These are phyloP conservation scores for Talaromyces sp. DNA, from an alignment of 2,329 filamentous ascomycete genomes.

Conservation along the genomic window DNA sequence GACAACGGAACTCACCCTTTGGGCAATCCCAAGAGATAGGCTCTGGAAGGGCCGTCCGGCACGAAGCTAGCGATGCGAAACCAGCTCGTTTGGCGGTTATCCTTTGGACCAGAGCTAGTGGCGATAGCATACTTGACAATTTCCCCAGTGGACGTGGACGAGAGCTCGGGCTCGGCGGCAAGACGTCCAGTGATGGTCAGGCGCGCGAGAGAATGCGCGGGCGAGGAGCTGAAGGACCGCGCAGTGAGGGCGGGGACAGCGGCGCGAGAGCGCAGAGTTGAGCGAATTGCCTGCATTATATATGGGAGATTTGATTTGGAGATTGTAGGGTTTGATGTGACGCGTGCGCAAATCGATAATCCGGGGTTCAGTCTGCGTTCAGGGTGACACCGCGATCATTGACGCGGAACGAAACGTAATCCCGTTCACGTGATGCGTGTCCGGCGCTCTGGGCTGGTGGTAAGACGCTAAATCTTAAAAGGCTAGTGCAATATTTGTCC, in stretches of 20 bases:
- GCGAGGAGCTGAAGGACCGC: conserved; percentile 71
- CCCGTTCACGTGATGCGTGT: not conserved
- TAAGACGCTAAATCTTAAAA: not conserved
- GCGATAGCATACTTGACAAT: conserved; percentile 74
- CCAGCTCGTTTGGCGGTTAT: conserved; percentile 77
- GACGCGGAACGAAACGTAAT: not conserved
- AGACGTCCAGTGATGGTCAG: conserved; percentile 86
- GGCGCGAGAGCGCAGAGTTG: conserved; percentile 43
- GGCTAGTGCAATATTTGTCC: not conserved
- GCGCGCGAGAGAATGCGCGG: conserved; percentile 62
- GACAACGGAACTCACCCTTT: conserved; percentile 68
- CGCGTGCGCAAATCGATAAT: not conserved
- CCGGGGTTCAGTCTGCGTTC: not conserved
- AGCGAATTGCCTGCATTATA: conserved; percentile 35
- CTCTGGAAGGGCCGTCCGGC: conserved; percentile 61
- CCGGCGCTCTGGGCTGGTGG: not conserved
- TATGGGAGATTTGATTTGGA: not conserved
- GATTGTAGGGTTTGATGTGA: not conserved
- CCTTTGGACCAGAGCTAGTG: conserved; percentile 60
- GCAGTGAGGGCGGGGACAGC: conserved; percentile 26
- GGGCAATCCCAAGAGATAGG: conserved; percentile 66
- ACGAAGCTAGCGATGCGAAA: conserved; percentile 74
- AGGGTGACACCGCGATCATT: not conserved
- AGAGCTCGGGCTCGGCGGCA: conserved; percentile 71
- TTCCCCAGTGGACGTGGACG: conserved; percentile 65